Evolutionary conservation across 768 basidiomycete species (phyloP).

Genomic region (Sarcodon sp.): DNA sequence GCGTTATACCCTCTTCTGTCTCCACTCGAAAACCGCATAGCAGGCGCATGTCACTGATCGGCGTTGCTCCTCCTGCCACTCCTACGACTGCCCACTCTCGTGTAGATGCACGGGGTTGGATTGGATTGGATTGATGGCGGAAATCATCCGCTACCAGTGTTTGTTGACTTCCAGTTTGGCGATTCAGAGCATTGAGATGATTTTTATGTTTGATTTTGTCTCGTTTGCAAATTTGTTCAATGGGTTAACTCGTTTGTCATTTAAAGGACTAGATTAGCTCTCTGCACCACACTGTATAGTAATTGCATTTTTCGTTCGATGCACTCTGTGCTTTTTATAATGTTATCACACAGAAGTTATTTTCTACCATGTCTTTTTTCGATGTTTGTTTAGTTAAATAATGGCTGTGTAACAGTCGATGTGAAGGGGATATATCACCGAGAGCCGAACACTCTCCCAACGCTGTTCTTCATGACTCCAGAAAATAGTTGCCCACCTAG

Average conservation of each 20-base stretch:
- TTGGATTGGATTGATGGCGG: conserved; percentile 21
- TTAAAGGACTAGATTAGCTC: no score
- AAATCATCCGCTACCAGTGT: no score
- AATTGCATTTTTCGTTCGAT: no score
- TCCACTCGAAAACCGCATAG: conserved; percentile 56
- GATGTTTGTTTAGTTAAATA: not conserved
- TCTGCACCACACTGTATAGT: no score
- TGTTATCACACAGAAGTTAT: no score
- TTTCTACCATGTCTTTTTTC: no score
- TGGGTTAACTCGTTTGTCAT: no score
- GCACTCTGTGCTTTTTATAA: no score
- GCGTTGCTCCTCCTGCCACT: conserved; percentile 49
- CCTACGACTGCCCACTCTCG: conserved; percentile 76
- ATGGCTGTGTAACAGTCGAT: not conserved
- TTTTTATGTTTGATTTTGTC: no score
- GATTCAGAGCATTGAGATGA: no score
- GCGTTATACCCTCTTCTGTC: conserved; percentile 42
- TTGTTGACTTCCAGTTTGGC: no score
- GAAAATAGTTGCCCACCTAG: conserved; percentile 77
- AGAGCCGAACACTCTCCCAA: conserved; percentile 63
- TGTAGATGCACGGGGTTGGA: conserved; percentile 75
- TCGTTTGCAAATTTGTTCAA: no score
- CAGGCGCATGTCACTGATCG: conserved; percentile 63
- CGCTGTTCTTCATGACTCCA: conserved; percentile 70
- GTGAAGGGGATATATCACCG: not conserved